A percentile compares a stretch with the other conserved stretches of the same genome.
Evolutionary conservation across 768 basidiomycete species (phyloP).

Genomic region (Leccinum disarticulatum): DNA sequence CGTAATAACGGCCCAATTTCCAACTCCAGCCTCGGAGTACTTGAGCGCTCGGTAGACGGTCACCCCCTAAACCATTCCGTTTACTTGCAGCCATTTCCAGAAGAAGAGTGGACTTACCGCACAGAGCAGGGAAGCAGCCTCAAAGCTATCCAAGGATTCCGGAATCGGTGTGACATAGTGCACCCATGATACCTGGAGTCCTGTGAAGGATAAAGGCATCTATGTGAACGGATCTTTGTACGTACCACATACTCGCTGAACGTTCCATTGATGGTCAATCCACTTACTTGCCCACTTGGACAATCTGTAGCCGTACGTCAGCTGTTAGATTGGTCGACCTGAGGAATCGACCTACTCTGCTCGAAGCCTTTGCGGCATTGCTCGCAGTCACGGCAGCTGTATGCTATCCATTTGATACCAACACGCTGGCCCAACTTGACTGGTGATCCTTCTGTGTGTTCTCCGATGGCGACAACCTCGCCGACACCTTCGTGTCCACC

Average conservation of each 20-base stretch:
- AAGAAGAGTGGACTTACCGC: slow-evolving; percentile 42
- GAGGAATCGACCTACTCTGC: slow-evolving; percentile 51
- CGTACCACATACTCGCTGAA: slow-evolving; percentile 67
- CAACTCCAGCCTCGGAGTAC: slow-evolving; percentile 58
- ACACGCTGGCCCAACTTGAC: slow-evolving; percentile 79
- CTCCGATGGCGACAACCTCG: slow-evolving; percentile 74
- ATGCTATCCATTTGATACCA: slow-evolving; percentile 80
- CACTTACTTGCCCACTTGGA: slow-evolving; percentile 54
- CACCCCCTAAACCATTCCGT: slow-evolving; percentile 49
- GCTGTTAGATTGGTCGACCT: background rate
- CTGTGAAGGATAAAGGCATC: background rate
- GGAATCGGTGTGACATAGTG: slow-evolving; percentile 81
- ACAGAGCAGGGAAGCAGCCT: slow-evolving; percentile 75
- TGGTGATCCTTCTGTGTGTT: slow-evolving; percentile 53
- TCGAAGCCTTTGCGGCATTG: slow-evolving; percentile 75
- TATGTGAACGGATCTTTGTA: slow-evolving; percentile 7
- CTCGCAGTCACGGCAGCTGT: slow-evolving; percentile 75
- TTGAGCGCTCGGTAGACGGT: slow-evolving; percentile 89
- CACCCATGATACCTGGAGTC: slow-evolving; percentile 61
- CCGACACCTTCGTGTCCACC: slow-evolving; percentile 90
- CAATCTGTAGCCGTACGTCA: slow-evolving; percentile 46
- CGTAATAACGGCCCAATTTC: slow-evolving; percentile 75
- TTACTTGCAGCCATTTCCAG: too few species aligned
- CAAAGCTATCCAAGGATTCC: slow-evolving; percentile 58
- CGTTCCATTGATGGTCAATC: slow-evolving; percentile 76